phyloP scores from a whole-genome alignment of 345 rosid species.

The Acer yangbiense region DNA sequence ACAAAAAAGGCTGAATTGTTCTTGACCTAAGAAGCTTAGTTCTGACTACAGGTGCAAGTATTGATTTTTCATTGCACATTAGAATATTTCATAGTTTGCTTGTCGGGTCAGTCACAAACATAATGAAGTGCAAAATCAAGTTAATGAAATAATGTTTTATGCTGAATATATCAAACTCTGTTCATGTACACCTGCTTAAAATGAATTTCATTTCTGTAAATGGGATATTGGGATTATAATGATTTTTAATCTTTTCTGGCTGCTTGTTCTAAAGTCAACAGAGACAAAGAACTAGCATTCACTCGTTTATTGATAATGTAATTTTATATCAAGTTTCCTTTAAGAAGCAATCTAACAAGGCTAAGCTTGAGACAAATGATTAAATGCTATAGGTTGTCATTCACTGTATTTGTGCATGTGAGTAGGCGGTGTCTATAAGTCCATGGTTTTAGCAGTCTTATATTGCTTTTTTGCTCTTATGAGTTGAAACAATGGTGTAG shows the following conservation, averaged over 20 bases:
- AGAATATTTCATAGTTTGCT: too few species aligned
- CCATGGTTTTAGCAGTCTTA: neutral
- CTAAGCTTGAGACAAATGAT: neutral
- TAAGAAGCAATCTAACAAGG: neutral
- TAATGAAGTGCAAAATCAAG: too few species aligned
- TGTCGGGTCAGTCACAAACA: too few species aligned
- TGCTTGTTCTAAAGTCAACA: neutral
- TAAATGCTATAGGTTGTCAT: neutral
- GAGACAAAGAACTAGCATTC: neutral
- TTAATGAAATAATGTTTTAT: too few species aligned
- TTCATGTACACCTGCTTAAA: too few species aligned
- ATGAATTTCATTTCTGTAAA: too few species aligned
- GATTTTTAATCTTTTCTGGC: neutral
- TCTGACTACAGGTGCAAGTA: too few species aligned
- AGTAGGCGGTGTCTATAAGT: neutral
- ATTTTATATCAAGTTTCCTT: neutral
- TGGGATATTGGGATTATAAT: neutral
- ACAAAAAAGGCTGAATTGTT: too few species aligned
- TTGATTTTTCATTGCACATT: too few species aligned
- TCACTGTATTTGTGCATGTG: neutral
- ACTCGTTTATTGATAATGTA: neutral
- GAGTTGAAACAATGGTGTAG: neutral
- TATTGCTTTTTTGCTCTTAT: neutral
- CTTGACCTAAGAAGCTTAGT: too few species aligned
- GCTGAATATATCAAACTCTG: too few species aligned